Conservation (phyloP, 1,139 yeast genomes). For the Candida sanyaensis region DNA sequence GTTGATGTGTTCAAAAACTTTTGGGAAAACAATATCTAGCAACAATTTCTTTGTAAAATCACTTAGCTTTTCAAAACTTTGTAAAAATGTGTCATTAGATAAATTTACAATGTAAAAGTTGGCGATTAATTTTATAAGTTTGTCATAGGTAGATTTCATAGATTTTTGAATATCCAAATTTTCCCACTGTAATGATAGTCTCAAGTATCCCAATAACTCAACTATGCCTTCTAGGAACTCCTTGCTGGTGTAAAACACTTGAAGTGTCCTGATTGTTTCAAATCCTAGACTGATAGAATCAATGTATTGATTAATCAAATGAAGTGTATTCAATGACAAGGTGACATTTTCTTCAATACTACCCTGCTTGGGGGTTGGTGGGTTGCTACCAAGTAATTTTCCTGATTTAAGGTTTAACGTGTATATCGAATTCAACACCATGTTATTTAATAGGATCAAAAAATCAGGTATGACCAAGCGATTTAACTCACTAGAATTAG, state of each 20-base stretch:
- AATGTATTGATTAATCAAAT: constrained; percentile 35
- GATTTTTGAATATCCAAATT: constrained; percentile 18
- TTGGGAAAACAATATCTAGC: constrained; percentile 39
- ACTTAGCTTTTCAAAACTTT: constrained; percentile 21
- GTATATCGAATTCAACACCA: constrained; percentile 39
- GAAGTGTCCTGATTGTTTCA: constrained; percentile 23
- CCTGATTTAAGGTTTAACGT: constrained; percentile 35
- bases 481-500: constrained; percentile 13
- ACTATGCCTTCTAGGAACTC: constrained; percentile 44
- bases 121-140: constrained; percentile 27
- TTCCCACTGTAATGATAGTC: constrained; percentile 28
- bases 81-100: constrained; percentile 22
- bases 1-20: constrained; percentile 37
- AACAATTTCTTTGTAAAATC: constrained; percentile 32
- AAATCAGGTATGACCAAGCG: constrained; percentile 42
- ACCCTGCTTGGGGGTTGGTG: constrained; percentile 29
- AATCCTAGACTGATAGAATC: constrained; percentile 34
- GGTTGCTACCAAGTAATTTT: constrained; percentile 37
- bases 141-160: constrained; percentile 25
- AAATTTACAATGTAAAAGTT: constrained; percentile 34
- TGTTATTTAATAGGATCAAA: constrained; percentile 37
- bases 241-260: constrained; percentile 25
- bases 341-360: constrained; percentile 21
- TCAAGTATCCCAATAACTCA: constrained; percentile 39
- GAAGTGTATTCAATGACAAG: constrained; percentile 33